Conservation (phyloP, 1,139 yeast genomes). For the Saccharomyces hybrid region DNA sequence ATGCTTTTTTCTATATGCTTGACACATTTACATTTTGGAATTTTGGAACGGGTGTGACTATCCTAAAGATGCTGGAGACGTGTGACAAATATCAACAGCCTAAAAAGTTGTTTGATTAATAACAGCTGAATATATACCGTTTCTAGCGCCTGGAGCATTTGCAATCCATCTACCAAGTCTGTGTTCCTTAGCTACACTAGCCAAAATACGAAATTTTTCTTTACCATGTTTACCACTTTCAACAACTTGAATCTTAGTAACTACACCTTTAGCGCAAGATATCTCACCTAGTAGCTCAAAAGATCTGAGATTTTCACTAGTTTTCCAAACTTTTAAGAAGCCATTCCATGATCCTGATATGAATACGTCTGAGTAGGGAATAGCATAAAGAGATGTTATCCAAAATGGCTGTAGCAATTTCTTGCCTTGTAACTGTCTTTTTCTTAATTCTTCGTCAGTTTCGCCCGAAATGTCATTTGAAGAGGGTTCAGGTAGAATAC, state of each 20-base stretch:
- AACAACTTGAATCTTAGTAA: slow-evolving; percentile 59
- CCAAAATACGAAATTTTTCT: slow-evolving; percentile 51
- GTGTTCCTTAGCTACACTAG: slow-evolving; percentile 75
- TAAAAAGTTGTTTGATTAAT: slow-evolving; percentile 15
- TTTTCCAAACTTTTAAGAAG: slow-evolving; percentile 63
- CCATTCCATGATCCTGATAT: slow-evolving; percentile 89
- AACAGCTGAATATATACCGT: slow-evolving; percentile 44
- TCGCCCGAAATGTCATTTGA: slow-evolving; percentile 66
- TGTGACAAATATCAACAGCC: slow-evolving; percentile 2
- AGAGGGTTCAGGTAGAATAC: slow-evolving; percentile 48
- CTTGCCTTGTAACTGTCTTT: slow-evolving; percentile 50
- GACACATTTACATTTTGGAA: too few species aligned
- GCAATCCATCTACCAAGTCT: slow-evolving; percentile 77
- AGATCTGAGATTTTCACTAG: slow-evolving; percentile 55
- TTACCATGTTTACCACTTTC: slow-evolving; percentile 47
- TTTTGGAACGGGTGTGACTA: too few species aligned
- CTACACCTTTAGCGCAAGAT: slow-evolving; percentile 60
- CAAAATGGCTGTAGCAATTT: slow-evolving; percentile 60
- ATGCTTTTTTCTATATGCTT: neutral
- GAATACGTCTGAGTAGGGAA: slow-evolving; percentile 87
- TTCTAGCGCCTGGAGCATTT: slow-evolving; percentile 40
- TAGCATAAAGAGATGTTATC: slow-evolving; percentile 73
- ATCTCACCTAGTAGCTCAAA: slow-evolving; percentile 52
- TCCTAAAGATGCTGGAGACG: too few species aligned
- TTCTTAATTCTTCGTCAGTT: slow-evolving; percentile 35